Percentiles rank a stretch among this genome's conserved stretches.
phyloP scores from a whole-genome alignment of 306 rosid species.

The Rosa lucieae region DNA sequence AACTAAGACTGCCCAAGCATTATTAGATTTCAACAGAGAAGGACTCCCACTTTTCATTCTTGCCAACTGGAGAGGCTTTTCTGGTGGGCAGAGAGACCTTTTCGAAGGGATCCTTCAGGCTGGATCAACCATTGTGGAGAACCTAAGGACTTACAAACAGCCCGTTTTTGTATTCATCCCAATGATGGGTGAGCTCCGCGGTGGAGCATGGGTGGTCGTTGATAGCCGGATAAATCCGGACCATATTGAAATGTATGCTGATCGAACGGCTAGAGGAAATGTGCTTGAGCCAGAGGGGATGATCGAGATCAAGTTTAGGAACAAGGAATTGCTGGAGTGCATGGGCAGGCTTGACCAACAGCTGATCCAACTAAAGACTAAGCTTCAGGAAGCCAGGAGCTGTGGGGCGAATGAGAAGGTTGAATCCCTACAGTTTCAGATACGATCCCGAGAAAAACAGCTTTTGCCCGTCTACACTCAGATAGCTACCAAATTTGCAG shows the following conservation, averaged over 20 bases:
- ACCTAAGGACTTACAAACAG: slow-evolving; percentile 92
- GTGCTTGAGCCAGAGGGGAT: slow-evolving; percentile 99
- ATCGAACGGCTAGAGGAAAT: slow-evolving; percentile 85
- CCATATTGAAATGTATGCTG: slow-evolving; percentile 95
- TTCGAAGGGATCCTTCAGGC: slow-evolving; percentile 99
- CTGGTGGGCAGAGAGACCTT: slow-evolving; percentile 99
- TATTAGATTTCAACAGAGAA: slow-evolving; percentile 90
- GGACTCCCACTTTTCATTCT: slow-evolving; percentile 95
- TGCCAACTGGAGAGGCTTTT: slow-evolving; percentile 98
- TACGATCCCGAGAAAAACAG: slow-evolving; percentile 81
- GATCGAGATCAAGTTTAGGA: slow-evolving; percentile 94
- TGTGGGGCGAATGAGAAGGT: slow-evolving; percentile 30
- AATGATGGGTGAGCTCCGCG: slow-evolving; percentile 97
- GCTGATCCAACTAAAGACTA: slow-evolving; percentile 65
- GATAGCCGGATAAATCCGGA: slow-evolving; percentile 88
- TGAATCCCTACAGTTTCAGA: slow-evolving; percentile 78
- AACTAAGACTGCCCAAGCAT: slow-evolving; percentile 88
- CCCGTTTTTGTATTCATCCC: slow-evolving; percentile 95
- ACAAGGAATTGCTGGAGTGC: slow-evolving; percentile 84
- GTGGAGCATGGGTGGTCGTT: slow-evolving; percentile 99
- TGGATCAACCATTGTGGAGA: slow-evolving; percentile 98
- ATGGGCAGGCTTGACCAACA: slow-evolving; percentile 93
- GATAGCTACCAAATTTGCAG: slow-evolving; percentile 92
- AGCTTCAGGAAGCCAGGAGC: slow-evolving; percentile 74
- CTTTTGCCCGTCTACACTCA: slow-evolving; percentile 92